phyloP scores from a whole-genome alignment of 1,139 yeast species.

The Torulaspora pretoriensis region DNA sequence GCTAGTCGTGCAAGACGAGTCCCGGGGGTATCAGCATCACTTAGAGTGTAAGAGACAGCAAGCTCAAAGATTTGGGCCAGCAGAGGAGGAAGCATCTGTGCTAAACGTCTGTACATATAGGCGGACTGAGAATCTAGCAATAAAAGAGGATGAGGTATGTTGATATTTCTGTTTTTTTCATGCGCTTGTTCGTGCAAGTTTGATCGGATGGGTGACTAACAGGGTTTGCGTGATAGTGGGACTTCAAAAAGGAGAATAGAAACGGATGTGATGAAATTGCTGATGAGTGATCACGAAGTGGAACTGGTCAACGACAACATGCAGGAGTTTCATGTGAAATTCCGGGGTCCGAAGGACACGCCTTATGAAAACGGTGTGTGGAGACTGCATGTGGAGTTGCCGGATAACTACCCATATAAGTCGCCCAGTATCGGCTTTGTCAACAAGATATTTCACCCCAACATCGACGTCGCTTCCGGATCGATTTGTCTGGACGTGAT shows the following conservation, averaged over 20 bases:
- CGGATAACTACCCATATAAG: slow-evolving; percentile 92
- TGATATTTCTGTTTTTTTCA: neutral
- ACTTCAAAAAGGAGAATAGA: slow-evolving; percentile 87
- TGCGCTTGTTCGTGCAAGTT: neutral
- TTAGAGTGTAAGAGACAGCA: neutral
- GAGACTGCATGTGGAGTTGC: slow-evolving; percentile 90
- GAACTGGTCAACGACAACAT: slow-evolving; percentile 79
- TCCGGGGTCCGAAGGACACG: slow-evolving; percentile 82
- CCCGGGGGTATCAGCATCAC: neutral
- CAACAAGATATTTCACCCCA: slow-evolving; percentile 90
- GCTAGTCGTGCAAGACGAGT: slow-evolving; percentile 4
- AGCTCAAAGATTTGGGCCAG: neutral
- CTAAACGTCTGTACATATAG: no score
- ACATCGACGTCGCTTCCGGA: slow-evolving; percentile 85
- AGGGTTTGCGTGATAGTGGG: slow-evolving; percentile 36
- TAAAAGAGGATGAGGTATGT: slow-evolving; percentile 16
- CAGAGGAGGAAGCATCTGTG: neutral
- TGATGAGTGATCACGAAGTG: slow-evolving; percentile 94
- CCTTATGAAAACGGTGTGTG: slow-evolving; percentile 90
- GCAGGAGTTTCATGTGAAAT: slow-evolving; percentile 85
- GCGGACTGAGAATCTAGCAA: neutral
- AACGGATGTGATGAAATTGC: slow-evolving; percentile 90
- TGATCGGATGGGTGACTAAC: slow-evolving; percentile 11
- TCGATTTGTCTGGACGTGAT: slow-evolving; percentile 94
- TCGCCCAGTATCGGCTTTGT: slow-evolving; percentile 94